A percentile compares a stretch with the other conserved stretches of the same genome.
Conservation (phyloP, 2,329 filamentous ascomycete genomes). For the Hymenoscyphus fraxineus region DNA sequence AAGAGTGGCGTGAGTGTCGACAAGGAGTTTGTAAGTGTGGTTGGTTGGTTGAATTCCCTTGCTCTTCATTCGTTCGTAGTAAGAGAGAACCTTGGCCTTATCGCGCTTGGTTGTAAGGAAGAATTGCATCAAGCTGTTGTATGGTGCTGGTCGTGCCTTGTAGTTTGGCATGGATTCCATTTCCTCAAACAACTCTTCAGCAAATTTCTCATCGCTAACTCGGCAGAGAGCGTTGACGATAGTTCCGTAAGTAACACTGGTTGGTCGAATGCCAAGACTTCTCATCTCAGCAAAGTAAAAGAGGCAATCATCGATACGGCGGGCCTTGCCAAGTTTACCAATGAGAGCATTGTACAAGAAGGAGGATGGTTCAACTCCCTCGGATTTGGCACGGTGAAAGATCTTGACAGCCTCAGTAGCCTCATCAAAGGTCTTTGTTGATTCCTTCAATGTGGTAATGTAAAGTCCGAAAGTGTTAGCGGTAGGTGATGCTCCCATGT, state of each 20-base stretch:
- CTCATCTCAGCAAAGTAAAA: slow-evolving; percentile 99
- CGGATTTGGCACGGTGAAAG: slow-evolving; percentile 87
- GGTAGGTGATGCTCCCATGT: slow-evolving; percentile 86
- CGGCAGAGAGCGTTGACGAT: slow-evolving; percentile 97
- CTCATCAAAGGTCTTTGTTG: slow-evolving; percentile 95
- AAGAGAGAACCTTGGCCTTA: slow-evolving; percentile 85
- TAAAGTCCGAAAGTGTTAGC: slow-evolving; percentile 98
- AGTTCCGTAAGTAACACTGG: slow-evolving; percentile 95
- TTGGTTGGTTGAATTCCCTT: slow-evolving; percentile 86
- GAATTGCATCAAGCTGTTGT: slow-evolving; percentile 99
- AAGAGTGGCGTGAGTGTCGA: slow-evolving; percentile 91
- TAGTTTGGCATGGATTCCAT: slow-evolving; percentile 99
- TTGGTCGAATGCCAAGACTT: slow-evolving; percentile 84
- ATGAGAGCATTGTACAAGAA: slow-evolving; percentile 98
- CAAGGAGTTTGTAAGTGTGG: slow-evolving; percentile 95
- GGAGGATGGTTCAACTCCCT: slow-evolving; percentile 92
- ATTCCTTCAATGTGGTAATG: slow-evolving; percentile 98
- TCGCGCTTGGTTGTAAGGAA: slow-evolving; percentile 97
- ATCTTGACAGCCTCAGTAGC: slow-evolving; percentile 96
- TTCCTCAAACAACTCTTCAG: slow-evolving; percentile 96
- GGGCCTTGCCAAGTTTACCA: slow-evolving; percentile 95
- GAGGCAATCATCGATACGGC: slow-evolving; percentile 94
- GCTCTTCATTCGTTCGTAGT: slow-evolving; percentile 90
- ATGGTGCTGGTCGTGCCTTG: slow-evolving; percentile 93
- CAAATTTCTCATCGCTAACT: slow-evolving; percentile 95